phyloP scores from a whole-genome alignment of 176 grass and related monocot species.

The Oryza rufipogon region DNA sequence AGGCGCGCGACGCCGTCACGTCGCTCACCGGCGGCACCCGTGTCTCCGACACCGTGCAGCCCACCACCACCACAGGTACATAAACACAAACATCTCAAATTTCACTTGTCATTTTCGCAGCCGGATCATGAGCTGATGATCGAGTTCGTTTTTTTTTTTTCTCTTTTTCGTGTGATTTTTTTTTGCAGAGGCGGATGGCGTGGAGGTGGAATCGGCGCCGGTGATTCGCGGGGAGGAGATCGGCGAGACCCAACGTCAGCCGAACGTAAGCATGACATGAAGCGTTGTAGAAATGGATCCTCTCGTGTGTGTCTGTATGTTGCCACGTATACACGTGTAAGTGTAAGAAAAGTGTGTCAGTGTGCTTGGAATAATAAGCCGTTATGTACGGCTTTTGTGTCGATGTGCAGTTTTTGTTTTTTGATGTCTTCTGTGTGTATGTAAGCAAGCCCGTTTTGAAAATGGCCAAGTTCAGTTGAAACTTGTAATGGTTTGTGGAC shows the following conservation, averaged over 20 bases:
- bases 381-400: background rate
- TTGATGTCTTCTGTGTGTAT: background rate
- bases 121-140: background rate
- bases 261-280: constrained; percentile 21
- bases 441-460: background rate
- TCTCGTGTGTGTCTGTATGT: no score
- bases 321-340: background rate
- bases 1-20: constrained; percentile 55
- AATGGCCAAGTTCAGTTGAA: background rate
- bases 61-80: constrained; percentile 17
- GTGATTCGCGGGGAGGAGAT: constrained; percentile 31
- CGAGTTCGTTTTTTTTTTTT: background rate
- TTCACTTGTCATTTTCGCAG: background rate
- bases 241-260: background rate
- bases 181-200: constrained; percentile 13
- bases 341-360: background rate
- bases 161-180: background rate
- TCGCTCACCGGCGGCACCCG: constrained; percentile 60
- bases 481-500: background rate
- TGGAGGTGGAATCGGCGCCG: background rate
- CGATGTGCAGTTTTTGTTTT: background rate
- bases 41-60: constrained; percentile 44
- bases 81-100: no score
- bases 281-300: no score
- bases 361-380: background rate